Base-by-base conservation (phyloP, 495 filamentous ascomycete species). In the Penicillium flavigenum region DNA sequence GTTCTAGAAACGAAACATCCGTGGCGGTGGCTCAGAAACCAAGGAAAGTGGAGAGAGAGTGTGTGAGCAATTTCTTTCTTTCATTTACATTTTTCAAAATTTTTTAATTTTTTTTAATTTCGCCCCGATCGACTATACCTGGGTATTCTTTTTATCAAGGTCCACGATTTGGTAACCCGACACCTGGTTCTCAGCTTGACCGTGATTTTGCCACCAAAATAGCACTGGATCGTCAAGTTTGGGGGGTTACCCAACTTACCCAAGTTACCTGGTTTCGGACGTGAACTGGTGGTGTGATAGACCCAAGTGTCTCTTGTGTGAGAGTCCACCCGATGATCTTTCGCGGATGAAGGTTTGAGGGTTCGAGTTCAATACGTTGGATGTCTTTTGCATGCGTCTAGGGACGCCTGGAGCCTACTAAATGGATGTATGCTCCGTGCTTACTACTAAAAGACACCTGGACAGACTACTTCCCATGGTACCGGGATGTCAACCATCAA, bases 1-100 rank as follows among this genome's bases (percentile, higher is more conserved):
- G 66, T 66, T 69, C 66, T 69, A 59, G 66, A 61, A 73, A 64
- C 52, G 58, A 70, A 60, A 60, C 36, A 62, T 54, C 57, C 65
- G 65, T 68, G 65, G 65, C 65, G 65, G 63, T 68, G 65, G 63
- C 63, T 68, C 58, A 56, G 59, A 60, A 54, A 32, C 46, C 56
- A 47, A 54, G 52, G 39, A 47, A 54, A 55, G 39, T n/a, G 26
- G 42, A 58, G 44, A 19, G 46, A 57, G 26, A 41, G 31, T 10
- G 31, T 11, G 7, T n/a, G 22, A 24, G 22, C 3, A 41, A 22
- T 56, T 51, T 54, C 22, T 17, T 26, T 26, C 46, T 26, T 26
- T 19, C 20, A 6, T 26, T 24, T 16, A 45, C 5, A n/a, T 29
- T 38, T 20, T 26, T 26, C 24, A 24, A n/a, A n/a, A n/a, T 20